A percentile compares a stretch with the other conserved stretches of the same genome.
phyloP scores from a whole-genome alignment of 176 grass and related monocot genomes.

The Avena sativa region DNA sequence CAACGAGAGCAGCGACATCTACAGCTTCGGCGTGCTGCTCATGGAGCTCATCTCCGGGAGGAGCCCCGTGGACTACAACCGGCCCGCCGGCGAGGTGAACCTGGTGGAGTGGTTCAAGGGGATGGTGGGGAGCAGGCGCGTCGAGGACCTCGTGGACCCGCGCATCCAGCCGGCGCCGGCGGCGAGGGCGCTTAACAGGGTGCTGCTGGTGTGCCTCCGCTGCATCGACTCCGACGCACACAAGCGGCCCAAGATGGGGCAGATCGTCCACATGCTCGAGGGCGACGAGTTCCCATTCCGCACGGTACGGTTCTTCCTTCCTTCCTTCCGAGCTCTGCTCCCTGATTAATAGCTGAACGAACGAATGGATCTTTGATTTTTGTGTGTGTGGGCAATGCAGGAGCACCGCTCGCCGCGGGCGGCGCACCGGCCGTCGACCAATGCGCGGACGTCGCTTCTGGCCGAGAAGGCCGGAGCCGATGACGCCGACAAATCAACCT shows the following conservation, averaged over 20 bases:
- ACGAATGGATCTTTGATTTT: neutral
- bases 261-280: conserved; percentile 96
- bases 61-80: conserved; percentile 86
- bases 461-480: conserved; percentile 59
- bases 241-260: conserved; percentile 88
- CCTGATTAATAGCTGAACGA: too few relatives aligned
- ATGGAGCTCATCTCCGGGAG: conserved; percentile 96
- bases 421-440: conserved; percentile 52
- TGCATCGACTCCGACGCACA: conserved; percentile 92
- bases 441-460: conserved; percentile 53
- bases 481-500: conserved; percentile 66
- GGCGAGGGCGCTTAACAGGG: conserved; percentile 71
- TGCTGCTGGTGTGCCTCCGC: conserved; percentile 82
- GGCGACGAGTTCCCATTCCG: conserved; percentile 93
- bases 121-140: conserved; percentile 72
- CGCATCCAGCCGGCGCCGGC: conserved; percentile 56
- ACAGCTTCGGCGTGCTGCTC: conserved; percentile 94
- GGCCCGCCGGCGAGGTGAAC: conserved; percentile 84
- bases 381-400: conserved; percentile 30
- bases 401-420: conserved; percentile 69
- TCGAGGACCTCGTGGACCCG: conserved; percentile 78
- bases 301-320: conserved; percentile 32
- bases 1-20: conserved; percentile 95
- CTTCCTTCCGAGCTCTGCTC: neutral
- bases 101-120: conserved; percentile 98